Evolutionary conservation across 1,284 basidiomycete species (phyloP).

Genomic region (Apiotrichum gracile): DNA sequence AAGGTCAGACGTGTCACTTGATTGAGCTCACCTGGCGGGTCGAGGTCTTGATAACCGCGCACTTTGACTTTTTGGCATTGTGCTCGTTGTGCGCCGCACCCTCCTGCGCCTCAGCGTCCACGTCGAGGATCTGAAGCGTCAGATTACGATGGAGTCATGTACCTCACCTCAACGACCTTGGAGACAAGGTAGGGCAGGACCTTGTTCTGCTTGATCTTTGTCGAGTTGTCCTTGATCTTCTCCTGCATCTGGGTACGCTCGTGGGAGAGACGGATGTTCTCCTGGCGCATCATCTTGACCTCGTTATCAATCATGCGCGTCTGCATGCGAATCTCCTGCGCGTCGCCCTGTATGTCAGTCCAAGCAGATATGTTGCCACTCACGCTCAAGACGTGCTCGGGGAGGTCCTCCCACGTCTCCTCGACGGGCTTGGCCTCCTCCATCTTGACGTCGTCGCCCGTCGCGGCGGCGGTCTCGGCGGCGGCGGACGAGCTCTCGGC

Average conservation of each 20-base stretch:
- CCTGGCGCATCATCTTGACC: slow-evolving; percentile 92
- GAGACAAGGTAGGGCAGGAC: slow-evolving; percentile 96
- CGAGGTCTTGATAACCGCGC: slow-evolving; percentile 97
- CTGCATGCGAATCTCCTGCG: slow-evolving; percentile 61
- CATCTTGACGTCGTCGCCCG: slow-evolving; percentile 19
- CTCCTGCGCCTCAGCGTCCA: slow-evolving; percentile 63
- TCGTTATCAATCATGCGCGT: slow-evolving; percentile 90
- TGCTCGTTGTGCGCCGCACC: slow-evolving; percentile 91
- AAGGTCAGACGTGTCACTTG: slow-evolving; percentile 8
- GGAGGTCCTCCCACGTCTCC: slow-evolving; percentile 45
- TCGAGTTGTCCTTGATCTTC: slow-evolving; percentile 95
- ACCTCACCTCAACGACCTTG: slow-evolving; percentile 84
- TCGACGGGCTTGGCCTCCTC: slow-evolving; percentile 25
- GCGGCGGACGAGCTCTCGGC: slow-evolving; percentile 10
- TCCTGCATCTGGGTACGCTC: slow-evolving; percentile 95
- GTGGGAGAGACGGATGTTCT: slow-evolving; percentile 83
- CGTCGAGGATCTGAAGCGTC: neutral
- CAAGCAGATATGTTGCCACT: slow-evolving; percentile 7
- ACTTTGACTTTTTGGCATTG: slow-evolving; percentile 91
- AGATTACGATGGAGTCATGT: no score
- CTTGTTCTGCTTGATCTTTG: slow-evolving; percentile 99
- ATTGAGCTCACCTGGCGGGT: slow-evolving; percentile 63
- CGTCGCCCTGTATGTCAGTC: slow-evolving; percentile 13
- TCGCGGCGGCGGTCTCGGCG: slow-evolving; percentile 10
- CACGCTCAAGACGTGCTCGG: slow-evolving; percentile 39